phyloP scores from a whole-genome alignment of 2,329 filamentous ascomycete species.

The Penicillium psychrosexuale region DNA sequence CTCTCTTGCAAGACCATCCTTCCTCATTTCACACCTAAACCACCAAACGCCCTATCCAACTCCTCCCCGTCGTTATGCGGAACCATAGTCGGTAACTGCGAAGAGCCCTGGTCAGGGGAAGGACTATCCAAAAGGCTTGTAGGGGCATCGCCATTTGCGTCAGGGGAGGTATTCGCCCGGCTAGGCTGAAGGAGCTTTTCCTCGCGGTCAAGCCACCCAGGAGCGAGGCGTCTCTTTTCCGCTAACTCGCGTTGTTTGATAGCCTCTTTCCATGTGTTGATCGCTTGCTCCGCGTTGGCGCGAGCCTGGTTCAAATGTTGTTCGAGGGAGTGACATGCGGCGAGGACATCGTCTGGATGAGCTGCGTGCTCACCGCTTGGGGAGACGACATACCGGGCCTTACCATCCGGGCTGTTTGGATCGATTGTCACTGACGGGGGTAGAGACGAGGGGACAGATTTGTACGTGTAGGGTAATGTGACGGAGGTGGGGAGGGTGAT shows the following conservation, averaged over 20 bases:
- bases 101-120: conserved; percentile 32
- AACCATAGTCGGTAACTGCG: conserved; percentile 39
- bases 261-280: conserved; percentile 67
- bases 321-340: conserved; percentile 74
- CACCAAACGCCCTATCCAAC: conserved; percentile 54
- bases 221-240: conserved; percentile 62
- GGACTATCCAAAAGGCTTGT: conserved; percentile 40
- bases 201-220: conserved; percentile 62
- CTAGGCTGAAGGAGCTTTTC: conserved; percentile 58
- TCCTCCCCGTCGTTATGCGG: conserved; percentile 51
- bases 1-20: background rate
- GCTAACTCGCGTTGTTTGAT: conserved; percentile 58
- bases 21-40: conserved; percentile 44
- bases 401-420: conserved; percentile 39
- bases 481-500: conserved; percentile 84
- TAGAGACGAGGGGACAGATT: conserved; percentile 79
- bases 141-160: conserved; percentile 14
- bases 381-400: conserved; percentile 73
- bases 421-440: conserved; percentile 66
- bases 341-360: conserved; percentile 80
- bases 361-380: conserved; percentile 76
- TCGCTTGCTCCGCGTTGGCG: conserved; percentile 61
- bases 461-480: conserved; percentile 94
- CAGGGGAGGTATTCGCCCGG: conserved; percentile 16
- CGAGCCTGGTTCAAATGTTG: conserved; percentile 69